A percentile compares a stretch with the other conserved stretches of the same genome.
Evolutionary conservation across 305 asterid genomes (phyloP).

Genomic region (Fraxinus platypoda): DNA sequence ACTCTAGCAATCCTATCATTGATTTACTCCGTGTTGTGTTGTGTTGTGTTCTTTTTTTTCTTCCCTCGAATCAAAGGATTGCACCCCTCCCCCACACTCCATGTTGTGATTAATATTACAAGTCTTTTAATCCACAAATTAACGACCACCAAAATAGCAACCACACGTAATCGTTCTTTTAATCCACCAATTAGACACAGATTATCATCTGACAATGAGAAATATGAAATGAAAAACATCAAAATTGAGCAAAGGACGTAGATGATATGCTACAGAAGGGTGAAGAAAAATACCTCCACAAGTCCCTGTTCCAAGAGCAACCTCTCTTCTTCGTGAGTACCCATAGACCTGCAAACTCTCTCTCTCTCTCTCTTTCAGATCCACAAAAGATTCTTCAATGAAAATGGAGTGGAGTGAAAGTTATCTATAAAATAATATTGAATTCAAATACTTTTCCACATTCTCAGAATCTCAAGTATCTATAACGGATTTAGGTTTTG

Average conservation of each 20-base stretch:
- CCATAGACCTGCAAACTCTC: neutral
- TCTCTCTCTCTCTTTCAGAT: neutral
- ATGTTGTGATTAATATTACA: neutral
- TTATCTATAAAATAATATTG: neutral
- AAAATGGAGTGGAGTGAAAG: neutral
- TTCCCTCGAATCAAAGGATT: neutral
- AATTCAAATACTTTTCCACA: neutral
- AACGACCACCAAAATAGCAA: neutral
- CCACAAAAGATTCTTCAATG: neutral
- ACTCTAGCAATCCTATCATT: neutral
- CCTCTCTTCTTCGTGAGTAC: constrained; percentile 39
- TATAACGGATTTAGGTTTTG: neutral
- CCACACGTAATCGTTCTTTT: neutral
- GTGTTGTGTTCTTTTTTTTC: too few relatives aligned
- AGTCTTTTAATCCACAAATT: neutral
- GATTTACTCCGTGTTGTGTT: neutral
- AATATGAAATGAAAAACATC: neutral
- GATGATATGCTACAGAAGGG: neutral
- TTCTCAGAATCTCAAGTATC: neutral
- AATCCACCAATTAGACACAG: neutral
- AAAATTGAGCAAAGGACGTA: neutral
- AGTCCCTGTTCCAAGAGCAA: constrained; percentile 51
- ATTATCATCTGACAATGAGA: neutral
- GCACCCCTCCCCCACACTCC: neutral
- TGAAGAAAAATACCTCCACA: constrained; percentile 32